phyloP scores from a whole-genome alignment of 2,329 filamentous ascomycete species.

The Aspergillus sp. region DNA sequence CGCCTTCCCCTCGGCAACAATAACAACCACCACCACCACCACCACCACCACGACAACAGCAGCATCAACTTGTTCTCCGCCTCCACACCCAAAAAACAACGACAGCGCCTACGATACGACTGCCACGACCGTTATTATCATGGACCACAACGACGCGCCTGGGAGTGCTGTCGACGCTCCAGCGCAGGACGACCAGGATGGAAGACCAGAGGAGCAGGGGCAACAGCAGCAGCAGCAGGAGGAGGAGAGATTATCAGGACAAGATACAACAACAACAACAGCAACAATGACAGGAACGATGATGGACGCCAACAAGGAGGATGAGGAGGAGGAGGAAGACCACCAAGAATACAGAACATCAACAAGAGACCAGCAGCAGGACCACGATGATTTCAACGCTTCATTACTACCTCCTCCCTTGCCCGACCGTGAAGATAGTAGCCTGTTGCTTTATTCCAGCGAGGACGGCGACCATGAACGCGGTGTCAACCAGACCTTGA shows the following conservation, averaged over 20 bases:
- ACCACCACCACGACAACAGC: no score
- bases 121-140: no score
- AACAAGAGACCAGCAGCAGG: slow-evolving; percentile 8
- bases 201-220: no score
- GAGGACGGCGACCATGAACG: slow-evolving; percentile 26
- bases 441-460: slow-evolving; percentile 20
- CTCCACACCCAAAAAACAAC: no score
- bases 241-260: no score
- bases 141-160: no score
- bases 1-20: slow-evolving; percentile 8
- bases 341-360: slow-evolving; percentile 1
- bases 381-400: slow-evolving; percentile 19
- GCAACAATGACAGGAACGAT: slow-evolving; percentile 10
- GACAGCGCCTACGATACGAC: no score
- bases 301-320: slow-evolving; percentile 10
- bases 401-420: slow-evolving; percentile 22
- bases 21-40: slow-evolving; percentile 7
- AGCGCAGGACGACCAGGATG: no score
- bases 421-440: slow-evolving; percentile 28
- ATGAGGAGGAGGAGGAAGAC: slow-evolving; percentile 1
- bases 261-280: no score
- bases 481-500: slow-evolving; percentile 32
- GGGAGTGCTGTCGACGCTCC: no score
- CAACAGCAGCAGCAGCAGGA: no score
- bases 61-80: no score